Percentiles rank a stretch among this genome's conserved stretches.
Conservation (phyloP, 495 filamentous ascomycete genomes). For the Letharia lupina region DNA sequence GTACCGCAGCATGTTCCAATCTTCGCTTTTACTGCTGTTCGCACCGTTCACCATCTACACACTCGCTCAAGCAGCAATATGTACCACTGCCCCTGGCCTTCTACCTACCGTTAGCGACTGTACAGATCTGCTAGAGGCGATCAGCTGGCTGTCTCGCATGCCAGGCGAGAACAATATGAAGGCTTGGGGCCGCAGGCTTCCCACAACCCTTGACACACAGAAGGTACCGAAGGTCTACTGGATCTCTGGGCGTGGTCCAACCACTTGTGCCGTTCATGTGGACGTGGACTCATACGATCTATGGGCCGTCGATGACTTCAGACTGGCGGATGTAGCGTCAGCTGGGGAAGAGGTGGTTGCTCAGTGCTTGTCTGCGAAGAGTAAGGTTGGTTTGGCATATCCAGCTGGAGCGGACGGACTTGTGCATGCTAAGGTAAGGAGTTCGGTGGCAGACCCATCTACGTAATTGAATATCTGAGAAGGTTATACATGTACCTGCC, state of each 20-base stretch:
- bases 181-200: constrained; percentile 1
- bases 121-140: background rate
- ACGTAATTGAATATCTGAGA: background rate
- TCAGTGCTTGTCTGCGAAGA: background rate
- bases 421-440: constrained; percentile 3
- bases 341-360: background rate
- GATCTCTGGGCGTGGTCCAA: constrained; percentile 5
- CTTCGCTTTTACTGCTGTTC: background rate
- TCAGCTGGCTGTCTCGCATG: background rate
- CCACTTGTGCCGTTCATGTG: constrained; percentile 2
- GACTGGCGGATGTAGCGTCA: background rate
- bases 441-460: background rate
- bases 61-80: background rate
- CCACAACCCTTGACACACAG: background rate
- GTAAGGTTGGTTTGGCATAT: background rate
- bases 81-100: background rate
- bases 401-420: background rate
- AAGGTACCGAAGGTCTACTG: constrained; percentile 5
- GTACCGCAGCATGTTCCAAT: background rate
- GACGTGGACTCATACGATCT: constrained; percentile 1
- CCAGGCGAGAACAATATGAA: background rate
- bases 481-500: background rate
- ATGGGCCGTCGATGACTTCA: background rate
- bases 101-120: background rate
- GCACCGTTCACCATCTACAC: background rate